phyloP scores from a whole-genome alignment of 345 rosid species.

The Brassica nigra region DNA sequence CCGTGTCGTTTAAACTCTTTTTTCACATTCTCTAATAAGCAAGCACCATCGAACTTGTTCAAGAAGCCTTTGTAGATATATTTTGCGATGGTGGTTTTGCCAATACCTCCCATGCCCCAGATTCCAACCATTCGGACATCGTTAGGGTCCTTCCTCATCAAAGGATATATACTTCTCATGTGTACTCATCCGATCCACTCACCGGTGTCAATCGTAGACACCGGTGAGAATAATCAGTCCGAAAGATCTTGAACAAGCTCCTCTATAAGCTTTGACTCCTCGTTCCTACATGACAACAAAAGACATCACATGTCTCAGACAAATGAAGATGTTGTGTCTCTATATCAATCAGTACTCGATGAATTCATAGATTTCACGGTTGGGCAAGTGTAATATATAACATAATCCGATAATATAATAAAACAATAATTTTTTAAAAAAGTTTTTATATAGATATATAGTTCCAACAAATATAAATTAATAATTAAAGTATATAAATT shows the following conservation, averaged over 20 bases:
- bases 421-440: too few species aligned
- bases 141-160: background rate
- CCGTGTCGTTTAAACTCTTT: slow-evolving; percentile 26
- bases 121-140: slow-evolving; percentile 45
- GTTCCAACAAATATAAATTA: too few species aligned
- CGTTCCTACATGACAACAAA: slow-evolving; percentile 30
- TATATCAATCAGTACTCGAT: too few species aligned
- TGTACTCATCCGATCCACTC: slow-evolving; percentile 37
- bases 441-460: too few species aligned
- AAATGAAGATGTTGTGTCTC: background rate
- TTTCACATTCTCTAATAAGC: slow-evolving; percentile 49
- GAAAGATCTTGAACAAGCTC: slow-evolving; percentile 37
- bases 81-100: slow-evolving; percentile 57
- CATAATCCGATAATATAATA: too few species aligned
- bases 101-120: slow-evolving; percentile 58
- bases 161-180: slow-evolving; percentile 22
- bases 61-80: slow-evolving; percentile 38
- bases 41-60: slow-evolving; percentile 40
- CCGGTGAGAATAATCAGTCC: slow-evolving; percentile 13
- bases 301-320: background rate
- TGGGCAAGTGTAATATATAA: too few species aligned
- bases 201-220: background rate
- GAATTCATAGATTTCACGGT: too few species aligned
- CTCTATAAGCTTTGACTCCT: slow-evolving; percentile 37
- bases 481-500: too few species aligned